phyloP scores from a whole-genome alignment of 495 filamentous ascomycete species.

The Tuber brumale region DNA sequence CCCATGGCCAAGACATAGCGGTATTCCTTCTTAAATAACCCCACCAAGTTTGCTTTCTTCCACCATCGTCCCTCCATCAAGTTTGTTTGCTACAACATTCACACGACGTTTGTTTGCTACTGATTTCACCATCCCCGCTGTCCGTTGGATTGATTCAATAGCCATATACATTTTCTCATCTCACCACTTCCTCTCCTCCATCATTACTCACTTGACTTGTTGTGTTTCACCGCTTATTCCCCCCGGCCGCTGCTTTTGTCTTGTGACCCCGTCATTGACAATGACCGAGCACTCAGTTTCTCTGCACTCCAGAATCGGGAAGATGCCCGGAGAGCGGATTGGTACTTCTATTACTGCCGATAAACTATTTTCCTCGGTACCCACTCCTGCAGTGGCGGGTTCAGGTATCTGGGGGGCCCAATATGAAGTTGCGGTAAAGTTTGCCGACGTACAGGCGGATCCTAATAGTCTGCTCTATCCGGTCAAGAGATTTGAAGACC shows the following conservation, averaged over 20 bases:
- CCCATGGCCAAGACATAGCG: background rate
- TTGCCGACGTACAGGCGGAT: slow-evolving; percentile 81
- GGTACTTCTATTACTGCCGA: background rate
- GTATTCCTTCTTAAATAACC: background rate
- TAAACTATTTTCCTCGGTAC: background rate
- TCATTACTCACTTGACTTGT: background rate
- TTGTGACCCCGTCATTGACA: slow-evolving; percentile 20
- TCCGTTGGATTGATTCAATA: background rate
- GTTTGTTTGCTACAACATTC: too few species aligned
- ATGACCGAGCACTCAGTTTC: slow-evolving; percentile 23
- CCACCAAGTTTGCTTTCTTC: background rate
- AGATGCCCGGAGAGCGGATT: slow-evolving; percentile 12
- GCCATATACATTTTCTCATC: background rate
- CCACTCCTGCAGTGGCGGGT: slow-evolving; percentile 20
- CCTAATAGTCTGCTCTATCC: slow-evolving; percentile 84
- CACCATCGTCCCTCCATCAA: too few species aligned
- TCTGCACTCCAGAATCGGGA: slow-evolving; percentile 37
- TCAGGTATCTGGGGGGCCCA: slow-evolving; percentile 26
- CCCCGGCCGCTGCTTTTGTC: background rate
- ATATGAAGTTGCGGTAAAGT: slow-evolving; percentile 67
- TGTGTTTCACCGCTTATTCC: background rate
- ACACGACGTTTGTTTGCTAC: background rate
- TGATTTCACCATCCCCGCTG: background rate
- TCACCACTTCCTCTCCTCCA: background rate
- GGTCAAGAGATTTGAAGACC: slow-evolving; percentile 73